Conservation (phyloP, 345 rosid genomes). For the Gossypium raimondii region DNA sequence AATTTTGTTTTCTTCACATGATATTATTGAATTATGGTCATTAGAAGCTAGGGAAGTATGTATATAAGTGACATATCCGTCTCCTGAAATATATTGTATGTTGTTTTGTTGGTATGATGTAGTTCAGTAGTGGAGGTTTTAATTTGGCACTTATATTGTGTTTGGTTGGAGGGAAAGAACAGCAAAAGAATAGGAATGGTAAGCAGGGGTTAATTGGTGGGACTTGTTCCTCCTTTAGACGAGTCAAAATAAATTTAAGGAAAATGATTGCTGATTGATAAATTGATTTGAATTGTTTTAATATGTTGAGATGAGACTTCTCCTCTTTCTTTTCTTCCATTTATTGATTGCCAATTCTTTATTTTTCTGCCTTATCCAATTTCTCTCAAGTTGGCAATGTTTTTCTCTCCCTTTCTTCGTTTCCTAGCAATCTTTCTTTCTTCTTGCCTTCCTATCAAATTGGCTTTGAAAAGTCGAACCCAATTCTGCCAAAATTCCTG, state of each 20-base stretch:
- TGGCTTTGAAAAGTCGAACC: not conserved
- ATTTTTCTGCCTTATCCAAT: not conserved
- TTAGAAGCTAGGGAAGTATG: not conserved
- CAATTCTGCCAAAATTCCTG: too few relatives aligned
- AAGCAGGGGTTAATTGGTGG: not conserved
- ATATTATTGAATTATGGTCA: not conserved
- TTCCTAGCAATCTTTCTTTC: not conserved
- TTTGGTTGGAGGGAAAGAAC: not conserved
- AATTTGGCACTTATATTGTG: not conserved
- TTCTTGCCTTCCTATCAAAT: not conserved
- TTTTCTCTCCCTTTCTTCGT: not conserved
- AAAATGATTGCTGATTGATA: not conserved
- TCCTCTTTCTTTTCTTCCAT: not conserved
- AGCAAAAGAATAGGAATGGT: too few relatives aligned
- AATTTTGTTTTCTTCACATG: not conserved
- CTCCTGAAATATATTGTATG: not conserved
- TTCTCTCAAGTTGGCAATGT: not conserved
- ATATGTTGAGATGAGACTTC: not conserved
- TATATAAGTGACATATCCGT: not conserved
- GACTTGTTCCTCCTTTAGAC: not conserved
- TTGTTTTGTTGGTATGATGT: not conserved
- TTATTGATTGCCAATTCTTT: not conserved
- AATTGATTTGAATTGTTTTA: slow-evolving; percentile 1
- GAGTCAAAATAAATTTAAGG: not conserved
- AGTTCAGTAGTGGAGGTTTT: slow-evolving; percentile 3